A percentile compares a stretch with the other conserved stretches of the same genome.
Conservation (phyloP, 148 eudicot genomes). For the Mesembryanthemum crystallinum region DNA sequence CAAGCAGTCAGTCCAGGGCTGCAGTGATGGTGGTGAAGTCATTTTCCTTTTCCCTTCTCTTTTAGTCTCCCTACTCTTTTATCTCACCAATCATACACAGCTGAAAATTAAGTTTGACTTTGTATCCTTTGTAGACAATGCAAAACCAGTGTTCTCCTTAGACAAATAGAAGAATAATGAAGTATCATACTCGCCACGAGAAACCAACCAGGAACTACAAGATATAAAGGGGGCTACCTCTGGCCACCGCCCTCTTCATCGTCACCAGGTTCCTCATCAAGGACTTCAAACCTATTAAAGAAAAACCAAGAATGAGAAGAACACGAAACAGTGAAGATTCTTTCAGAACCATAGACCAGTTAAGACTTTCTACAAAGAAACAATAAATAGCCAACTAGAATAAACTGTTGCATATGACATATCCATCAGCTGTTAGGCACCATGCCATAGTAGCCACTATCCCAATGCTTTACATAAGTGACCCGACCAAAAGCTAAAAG, state of each 20-base stretch:
- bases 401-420: not conserved
- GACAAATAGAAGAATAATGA: conserved; percentile 14
- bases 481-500: not conserved
- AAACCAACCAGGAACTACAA: conserved; percentile 23
- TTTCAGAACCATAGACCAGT: not conserved
- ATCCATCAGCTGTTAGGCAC: not conserved
- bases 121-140: not conserved
- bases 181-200: conserved; percentile 22
- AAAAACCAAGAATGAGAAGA: not conserved
- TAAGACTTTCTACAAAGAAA: not conserved
- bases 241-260: conserved; percentile 90
- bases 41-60: not conserved
- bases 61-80: not conserved
- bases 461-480: not conserved
- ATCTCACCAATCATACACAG: not conserved
- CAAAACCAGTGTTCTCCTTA: conserved; percentile 11
- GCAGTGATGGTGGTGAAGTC: not conserved
- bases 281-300: conserved; percentile 70
- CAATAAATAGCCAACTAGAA: conserved; percentile 1
- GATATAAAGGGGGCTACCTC: conserved; percentile 46
- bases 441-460: not conserved
- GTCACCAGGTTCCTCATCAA: conserved; percentile 94
- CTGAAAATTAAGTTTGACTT: not conserved
- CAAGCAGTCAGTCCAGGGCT: not conserved
- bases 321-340: not conserved